phyloP scores from a whole-genome alignment of 2,329 filamentous ascomycete genomes.

The Penicillium expansum region DNA sequence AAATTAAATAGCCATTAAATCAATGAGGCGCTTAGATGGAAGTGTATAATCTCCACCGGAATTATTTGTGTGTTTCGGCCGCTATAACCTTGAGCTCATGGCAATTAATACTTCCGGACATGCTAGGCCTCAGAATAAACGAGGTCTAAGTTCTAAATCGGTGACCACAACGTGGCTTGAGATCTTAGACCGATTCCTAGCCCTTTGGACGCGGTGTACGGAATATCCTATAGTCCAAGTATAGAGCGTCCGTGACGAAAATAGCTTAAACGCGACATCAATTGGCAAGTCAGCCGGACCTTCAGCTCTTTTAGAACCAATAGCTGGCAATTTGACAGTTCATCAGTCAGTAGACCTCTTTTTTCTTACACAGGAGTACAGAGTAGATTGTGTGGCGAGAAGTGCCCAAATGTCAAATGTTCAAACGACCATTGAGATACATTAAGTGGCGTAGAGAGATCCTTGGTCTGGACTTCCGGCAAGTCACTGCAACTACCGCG shows the following conservation, averaged over 20 bases:
- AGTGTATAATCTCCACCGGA: not conserved
- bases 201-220: slow-evolving; percentile 13
- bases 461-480: slow-evolving; percentile 7
- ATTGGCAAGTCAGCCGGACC: slow-evolving; percentile 31
- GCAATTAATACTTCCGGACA: not conserved
- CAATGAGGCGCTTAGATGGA: not conserved
- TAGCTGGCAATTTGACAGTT: slow-evolving; percentile 21
- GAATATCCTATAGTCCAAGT: not conserved
- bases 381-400: slow-evolving; percentile 14
- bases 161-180: slow-evolving; percentile 19
- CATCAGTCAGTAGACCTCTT: slow-evolving; percentile 24
- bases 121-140: not conserved
- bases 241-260: slow-evolving; percentile 30
- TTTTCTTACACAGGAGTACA: not conserved
- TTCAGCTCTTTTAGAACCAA: slow-evolving; percentile 18
- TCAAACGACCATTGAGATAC: slow-evolving; percentile 15
- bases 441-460: slow-evolving; percentile 8
- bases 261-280: slow-evolving; percentile 25
- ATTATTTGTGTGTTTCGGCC: not conserved
- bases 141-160: not conserved
- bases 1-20: not conserved
- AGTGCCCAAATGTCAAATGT: slow-evolving; percentile 3
- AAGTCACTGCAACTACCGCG: slow-evolving; percentile 7
- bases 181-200: slow-evolving; percentile 11
- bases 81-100: not conserved